phyloP scores from a whole-genome alignment of 306 rosid species.

The Carpinus viminea region DNA sequence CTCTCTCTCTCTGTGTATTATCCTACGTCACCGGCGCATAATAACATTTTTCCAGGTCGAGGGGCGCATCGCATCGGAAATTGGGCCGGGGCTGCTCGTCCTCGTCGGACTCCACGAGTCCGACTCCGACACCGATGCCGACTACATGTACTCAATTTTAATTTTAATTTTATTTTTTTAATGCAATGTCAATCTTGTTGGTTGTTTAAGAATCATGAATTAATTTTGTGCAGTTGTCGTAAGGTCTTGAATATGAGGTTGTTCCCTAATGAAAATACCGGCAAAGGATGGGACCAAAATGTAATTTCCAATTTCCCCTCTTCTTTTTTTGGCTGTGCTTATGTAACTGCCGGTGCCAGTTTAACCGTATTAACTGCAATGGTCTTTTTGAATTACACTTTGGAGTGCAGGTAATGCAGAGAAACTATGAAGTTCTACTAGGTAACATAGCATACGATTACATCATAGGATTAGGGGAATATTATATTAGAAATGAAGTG shows the following conservation, averaged over 20 bases:
- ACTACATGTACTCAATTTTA: conserved; percentile 56
- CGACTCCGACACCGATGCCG: conserved; percentile 77
- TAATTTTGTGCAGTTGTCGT: conserved; percentile 55
- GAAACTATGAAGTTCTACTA: conserved; percentile 68
- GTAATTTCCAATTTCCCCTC: conserved; percentile 25
- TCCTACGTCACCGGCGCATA: conserved; percentile 4
- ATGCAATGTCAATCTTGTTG: not conserved
- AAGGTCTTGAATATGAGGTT: conserved; percentile 92
- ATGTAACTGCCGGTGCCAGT: not conserved
- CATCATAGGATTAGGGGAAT: not conserved
- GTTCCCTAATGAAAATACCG: conserved; percentile 69
- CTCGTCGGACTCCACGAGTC: conserved; percentile 85
- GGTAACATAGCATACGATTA: conserved; percentile 31
- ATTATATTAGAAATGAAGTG: not conserved
- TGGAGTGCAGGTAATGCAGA: conserved; percentile 68
- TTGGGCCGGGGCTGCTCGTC: conserved; percentile 93
- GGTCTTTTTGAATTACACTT: not conserved
- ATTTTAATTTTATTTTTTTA: not conserved
- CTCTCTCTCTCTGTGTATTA: not conserved
- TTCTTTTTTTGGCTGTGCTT: not conserved
- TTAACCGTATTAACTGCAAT: conserved; percentile 13
- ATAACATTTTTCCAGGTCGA: conserved; percentile 59
- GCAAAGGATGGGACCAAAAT: conserved; percentile 82
- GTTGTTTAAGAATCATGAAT: not conserved
- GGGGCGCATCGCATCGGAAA: conserved; percentile 68